These are phyloP conservation scores for Styphnolobium japonicum DNA, from an alignment of 306 rosid genomes.

Conservation along the genomic window DNA sequence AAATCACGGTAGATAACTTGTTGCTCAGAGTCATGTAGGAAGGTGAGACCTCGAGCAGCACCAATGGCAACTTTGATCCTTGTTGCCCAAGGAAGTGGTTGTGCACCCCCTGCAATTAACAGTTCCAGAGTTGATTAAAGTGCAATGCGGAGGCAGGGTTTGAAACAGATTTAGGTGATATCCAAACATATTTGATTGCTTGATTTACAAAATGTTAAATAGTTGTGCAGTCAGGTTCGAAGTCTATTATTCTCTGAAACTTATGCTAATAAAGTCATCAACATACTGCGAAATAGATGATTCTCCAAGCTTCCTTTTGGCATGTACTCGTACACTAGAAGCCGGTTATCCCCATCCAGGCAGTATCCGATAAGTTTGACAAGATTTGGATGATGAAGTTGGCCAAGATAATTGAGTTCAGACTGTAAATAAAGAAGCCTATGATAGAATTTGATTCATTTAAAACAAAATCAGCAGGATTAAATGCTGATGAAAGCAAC, in stretches of 20 bases:
- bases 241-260: neutral
- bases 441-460: constrained; percentile 15
- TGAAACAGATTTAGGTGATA: neutral
- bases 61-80: constrained; percentile 71
- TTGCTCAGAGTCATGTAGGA: constrained; percentile 59
- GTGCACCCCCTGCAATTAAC: constrained; percentile 42
- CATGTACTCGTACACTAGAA: constrained; percentile 90
- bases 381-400: constrained; percentile 84
- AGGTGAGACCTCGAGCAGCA: constrained; percentile 77
- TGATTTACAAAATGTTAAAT: neutral
- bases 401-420: constrained; percentile 83
- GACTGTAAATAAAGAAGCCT: constrained; percentile 49
- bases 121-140: constrained; percentile 15
- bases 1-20: constrained; percentile 90
- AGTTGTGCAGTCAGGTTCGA: neutral
- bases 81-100: constrained; percentile 64
- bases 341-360: constrained; percentile 74
- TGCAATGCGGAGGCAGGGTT: neutral
- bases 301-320: constrained; percentile 83
- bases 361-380: constrained; percentile 93
- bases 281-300: constrained; percentile 87
- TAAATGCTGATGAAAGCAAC: constrained; percentile 4
- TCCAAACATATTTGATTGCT: neutral
- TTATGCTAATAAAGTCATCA: neutral
- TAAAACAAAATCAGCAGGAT: neutral